Evolutionary conservation across 495 filamentous ascomycete genomes (phyloP), one percentile per base, ranked within the genome.

Genomic region (Aspergillus coremiiformis): DNA sequence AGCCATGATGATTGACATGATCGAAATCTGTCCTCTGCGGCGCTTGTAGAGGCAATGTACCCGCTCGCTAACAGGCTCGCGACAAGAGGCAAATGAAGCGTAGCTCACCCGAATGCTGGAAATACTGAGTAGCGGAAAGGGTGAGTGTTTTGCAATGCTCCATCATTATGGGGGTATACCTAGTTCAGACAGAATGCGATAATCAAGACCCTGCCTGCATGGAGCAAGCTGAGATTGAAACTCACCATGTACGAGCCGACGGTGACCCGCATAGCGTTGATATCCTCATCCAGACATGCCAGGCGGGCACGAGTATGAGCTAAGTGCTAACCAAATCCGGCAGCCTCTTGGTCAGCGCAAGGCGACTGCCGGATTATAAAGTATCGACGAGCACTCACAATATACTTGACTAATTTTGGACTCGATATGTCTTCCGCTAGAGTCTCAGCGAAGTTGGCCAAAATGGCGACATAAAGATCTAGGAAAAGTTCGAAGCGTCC

Each of bases 401-500:
- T 73, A 47, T 69, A 60, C 33, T 69, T 63, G n/a, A 70, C 70
- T 10, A 76, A 65, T 29, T 76, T 68, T n/a, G 63, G 65, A 0
- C 73, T 70, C 2, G 73, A 66, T 27, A 71, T 67, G 30, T 78
- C 66, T 47, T 78, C 66, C 0, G 64, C 60, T 17, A 77, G 71
- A 15, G 65, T 66, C 37, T 76, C 66, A 3, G 72, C 67, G 17
- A 79, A 62, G 20, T 70, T 75, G 5, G 68, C 70, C 11, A 79
- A 52, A 20, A 73, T 72, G 12, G 68, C 68, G 39, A 73, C 70
- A 52, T 72, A 77, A 3, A 77, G 61, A 45, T 77, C 74, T n/a
- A 77, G 67, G 54, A 77, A 77, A 5, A 77, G 64, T 49, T 75
- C 72, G 44, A 77, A 75, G 9, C 74, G 67, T 14, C 72, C 68